These are phyloP conservation scores for Mycena sp. DNA, from an alignment of 1,284 basidiomycete species.

Conservation along the genomic window DNA sequence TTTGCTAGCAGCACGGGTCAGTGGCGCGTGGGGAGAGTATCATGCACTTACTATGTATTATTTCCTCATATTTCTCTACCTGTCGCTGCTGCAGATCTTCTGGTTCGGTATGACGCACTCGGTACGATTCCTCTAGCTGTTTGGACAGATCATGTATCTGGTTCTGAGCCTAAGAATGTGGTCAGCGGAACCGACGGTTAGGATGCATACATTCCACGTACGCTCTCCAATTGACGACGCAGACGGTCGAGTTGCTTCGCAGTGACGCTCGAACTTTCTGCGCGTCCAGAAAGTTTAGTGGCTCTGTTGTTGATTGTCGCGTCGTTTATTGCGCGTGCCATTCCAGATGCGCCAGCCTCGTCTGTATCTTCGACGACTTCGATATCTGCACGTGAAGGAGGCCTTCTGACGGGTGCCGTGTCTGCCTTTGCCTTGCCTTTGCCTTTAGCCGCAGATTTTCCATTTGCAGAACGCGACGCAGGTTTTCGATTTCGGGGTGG, in stretches of 20 bases:
- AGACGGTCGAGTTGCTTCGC: conserved; percentile 13
- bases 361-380: conserved; percentile 40
- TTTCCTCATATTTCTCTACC: conserved; percentile 57
- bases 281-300: background rate
- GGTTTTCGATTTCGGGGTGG: conserved; percentile 15
- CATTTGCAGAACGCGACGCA: conserved; percentile 30
- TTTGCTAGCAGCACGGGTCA: conserved; percentile 53
- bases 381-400: conserved; percentile 37
- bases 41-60: conserved; percentile 10
- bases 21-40: background rate
- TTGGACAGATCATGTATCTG: conserved; percentile 59
- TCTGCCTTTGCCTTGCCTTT: conserved; percentile 46
- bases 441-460: conserved; percentile 39
- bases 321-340: conserved; percentile 33
- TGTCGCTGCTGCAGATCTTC: conserved; percentile 62
- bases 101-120: conserved; percentile 67
- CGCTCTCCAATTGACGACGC: conserved; percentile 12
- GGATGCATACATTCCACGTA: background rate
- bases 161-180: conserved; percentile 46
- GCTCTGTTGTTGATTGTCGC: conserved; percentile 17
- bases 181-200: background rate
- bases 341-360: conserved; percentile 30
- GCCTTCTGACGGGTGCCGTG: conserved; percentile 29
- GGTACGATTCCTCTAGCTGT: conserved; percentile 66
- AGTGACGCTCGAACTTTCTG: background rate